Percentiles rank a stretch among this genome's conserved stretches.
Conservation (phyloP, 176 grass and related monocot species). For the Oryza longistaminata region DNA sequence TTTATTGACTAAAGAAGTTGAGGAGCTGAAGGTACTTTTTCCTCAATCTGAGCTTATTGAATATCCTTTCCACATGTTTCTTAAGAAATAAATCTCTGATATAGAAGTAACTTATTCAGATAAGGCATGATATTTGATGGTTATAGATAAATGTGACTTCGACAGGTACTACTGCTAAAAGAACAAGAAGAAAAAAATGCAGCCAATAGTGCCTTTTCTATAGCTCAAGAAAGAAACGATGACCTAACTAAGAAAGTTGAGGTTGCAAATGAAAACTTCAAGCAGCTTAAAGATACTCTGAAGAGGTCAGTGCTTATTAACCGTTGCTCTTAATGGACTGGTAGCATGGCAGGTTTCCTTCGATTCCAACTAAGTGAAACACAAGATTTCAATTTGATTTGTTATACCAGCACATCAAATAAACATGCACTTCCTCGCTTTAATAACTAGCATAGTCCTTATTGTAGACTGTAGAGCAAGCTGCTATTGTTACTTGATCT, state of each 20-base stretch:
- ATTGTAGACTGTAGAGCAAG: no score
- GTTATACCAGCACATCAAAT: not conserved
- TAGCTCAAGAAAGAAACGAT: constrained; percentile 49
- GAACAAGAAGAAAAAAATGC: constrained; percentile 59
- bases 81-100: not conserved
- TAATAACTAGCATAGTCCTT: not conserved
- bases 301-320: constrained; percentile 52
- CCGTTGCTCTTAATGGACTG: constrained; percentile 4
- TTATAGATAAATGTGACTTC: constrained; percentile 22
- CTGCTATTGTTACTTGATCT: not conserved
- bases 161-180: constrained; percentile 49
- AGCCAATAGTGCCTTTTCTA: constrained; percentile 47
- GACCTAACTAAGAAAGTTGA: constrained; percentile 48
- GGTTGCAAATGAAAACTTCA: constrained; percentile 46
- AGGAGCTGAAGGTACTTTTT: constrained; percentile 56
- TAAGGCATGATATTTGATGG: constrained; percentile 36
- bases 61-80: not conserved
- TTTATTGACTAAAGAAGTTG: constrained; percentile 51
- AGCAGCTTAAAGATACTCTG: constrained; percentile 51
- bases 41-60: constrained; percentile 1
- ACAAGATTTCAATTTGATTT: not conserved
- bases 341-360: not conserved
- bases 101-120: constrained; percentile 4
- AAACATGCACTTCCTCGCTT: constrained; percentile 6
- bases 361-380: not conserved